Evolutionary conservation across 805 yeast genomes (phyloP).

Genomic region (Trichomonascus vanleenenianus): DNA sequence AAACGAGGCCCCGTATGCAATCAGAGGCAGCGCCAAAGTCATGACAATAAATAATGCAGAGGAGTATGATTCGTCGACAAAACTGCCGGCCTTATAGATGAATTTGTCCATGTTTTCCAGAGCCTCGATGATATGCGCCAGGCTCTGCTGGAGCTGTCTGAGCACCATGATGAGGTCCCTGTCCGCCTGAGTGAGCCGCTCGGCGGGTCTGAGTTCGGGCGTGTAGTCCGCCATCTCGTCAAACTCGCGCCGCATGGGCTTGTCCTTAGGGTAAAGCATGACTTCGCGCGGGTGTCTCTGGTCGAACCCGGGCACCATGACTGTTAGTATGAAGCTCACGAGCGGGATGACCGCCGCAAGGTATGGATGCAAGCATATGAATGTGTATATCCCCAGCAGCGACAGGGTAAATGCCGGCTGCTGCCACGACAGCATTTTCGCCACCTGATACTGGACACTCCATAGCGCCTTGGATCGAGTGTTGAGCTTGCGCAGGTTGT

Average conservation of each 20-base stretch:
- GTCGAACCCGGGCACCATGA: slow-evolving; percentile 64
- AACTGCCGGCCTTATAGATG: slow-evolving; percentile 57
- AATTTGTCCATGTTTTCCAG: slow-evolving; percentile 47
- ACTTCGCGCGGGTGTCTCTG: slow-evolving; percentile 48
- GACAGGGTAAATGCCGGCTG: slow-evolving; percentile 63
- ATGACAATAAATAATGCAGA: slow-evolving; percentile 46
- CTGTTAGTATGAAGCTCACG: slow-evolving; percentile 43
- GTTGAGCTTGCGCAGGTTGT: slow-evolving; percentile 52
- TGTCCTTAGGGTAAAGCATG: neutral
- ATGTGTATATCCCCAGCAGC: slow-evolving; percentile 50
- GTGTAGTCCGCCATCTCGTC: slow-evolving; percentile 19
- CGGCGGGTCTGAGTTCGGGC: neutral
- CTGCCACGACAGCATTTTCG: slow-evolving; percentile 66
- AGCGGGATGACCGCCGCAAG: slow-evolving; percentile 58
- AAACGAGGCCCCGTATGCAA: slow-evolving; percentile 34
- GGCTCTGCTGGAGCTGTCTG: slow-evolving; percentile 47
- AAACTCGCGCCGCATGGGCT: slow-evolving; percentile 15
- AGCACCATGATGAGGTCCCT: slow-evolving; percentile 16
- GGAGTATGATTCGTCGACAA: slow-evolving; percentile 55
- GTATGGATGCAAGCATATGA: slow-evolving; percentile 65
- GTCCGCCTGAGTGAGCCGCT: slow-evolving; percentile 8
- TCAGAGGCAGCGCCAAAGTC: slow-evolving; percentile 16
- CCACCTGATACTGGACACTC: slow-evolving; percentile 51
- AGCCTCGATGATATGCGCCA: slow-evolving; percentile 44
- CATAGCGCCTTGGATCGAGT: slow-evolving; percentile 49